phyloP scores from a whole-genome alignment of 1,284 basidiomycete species.

The Sphaerobolus stellatus region DNA sequence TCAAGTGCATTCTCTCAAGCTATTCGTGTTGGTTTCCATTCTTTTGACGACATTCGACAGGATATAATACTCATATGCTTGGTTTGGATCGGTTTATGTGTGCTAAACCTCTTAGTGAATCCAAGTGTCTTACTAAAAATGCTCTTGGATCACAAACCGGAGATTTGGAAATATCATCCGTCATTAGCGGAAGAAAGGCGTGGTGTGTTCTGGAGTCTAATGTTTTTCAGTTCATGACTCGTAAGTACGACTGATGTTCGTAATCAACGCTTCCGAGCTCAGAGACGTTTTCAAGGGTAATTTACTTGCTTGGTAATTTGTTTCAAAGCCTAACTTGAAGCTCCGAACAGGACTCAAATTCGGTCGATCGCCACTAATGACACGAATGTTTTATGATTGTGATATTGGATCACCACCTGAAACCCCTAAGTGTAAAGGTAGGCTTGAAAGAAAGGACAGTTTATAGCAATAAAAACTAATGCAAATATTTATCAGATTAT shows the following conservation, averaged over 20 bases:
- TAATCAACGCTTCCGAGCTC: neutral
- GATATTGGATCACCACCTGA: conserved; percentile 41
- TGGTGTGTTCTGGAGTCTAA: conserved; percentile 57
- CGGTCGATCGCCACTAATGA: conserved; percentile 73
- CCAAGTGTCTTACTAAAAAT: no score
- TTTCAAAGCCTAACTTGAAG: neutral
- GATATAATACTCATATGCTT: conserved; percentile 4
- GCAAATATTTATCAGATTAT: neutral
- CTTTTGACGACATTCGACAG: no score
- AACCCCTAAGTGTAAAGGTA: neutral
- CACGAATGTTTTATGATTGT: conserved; percentile 64
- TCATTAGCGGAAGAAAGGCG: conserved; percentile 55
- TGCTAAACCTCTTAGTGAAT: no score
- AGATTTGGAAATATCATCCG: conserved; percentile 52
- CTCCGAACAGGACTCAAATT: conserved; percentile 2
- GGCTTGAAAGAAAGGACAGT: neutral
- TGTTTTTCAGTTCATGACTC: neutral
- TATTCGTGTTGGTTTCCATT: neutral
- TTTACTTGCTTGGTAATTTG: neutral
- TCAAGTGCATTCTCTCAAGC: neutral
- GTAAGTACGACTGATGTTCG: neutral
- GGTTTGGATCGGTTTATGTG: no score
- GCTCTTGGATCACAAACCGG: conserved; percentile 53
- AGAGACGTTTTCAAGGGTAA: neutral
- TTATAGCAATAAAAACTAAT: neutral